Conservation (phyloP, 2,329 filamentous ascomycete species). For the Beauveria bassiana region DNA sequence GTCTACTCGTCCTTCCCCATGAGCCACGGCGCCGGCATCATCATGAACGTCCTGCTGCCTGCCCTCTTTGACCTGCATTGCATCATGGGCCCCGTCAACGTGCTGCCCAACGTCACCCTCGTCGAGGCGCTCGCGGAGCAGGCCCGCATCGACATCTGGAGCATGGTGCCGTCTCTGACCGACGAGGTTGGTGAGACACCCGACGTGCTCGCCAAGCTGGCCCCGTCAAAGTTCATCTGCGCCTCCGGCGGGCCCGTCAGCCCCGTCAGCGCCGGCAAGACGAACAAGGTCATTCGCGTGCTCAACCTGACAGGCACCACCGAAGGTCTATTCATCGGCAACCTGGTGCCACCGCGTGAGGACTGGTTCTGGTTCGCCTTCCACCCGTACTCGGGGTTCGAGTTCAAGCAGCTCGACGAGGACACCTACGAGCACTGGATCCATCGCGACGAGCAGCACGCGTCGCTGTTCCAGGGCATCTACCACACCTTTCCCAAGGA, state of each 20-base stretch:
- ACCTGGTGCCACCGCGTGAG: constrained; percentile 19
- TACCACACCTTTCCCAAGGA: constrained; percentile 25
- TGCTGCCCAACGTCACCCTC: constrained; percentile 28
- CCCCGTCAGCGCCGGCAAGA: constrained; percentile 20
- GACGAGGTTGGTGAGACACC: constrained; percentile 26
- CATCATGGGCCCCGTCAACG: constrained; percentile 26
- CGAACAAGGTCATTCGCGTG: constrained; percentile 25
- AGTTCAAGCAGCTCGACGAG: constrained; percentile 24
- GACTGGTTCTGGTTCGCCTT: constrained; percentile 27
- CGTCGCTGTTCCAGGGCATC: constrained; percentile 23
- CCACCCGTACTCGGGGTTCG: constrained; percentile 27
- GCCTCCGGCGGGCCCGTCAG: constrained; percentile 28
- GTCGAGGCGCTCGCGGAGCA: constrained; percentile 25
- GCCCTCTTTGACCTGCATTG: constrained; percentile 27
- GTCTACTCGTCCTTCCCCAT: constrained; percentile 31
- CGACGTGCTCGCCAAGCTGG: constrained; percentile 24
- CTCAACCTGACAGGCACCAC: constrained; percentile 28
- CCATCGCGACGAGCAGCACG: constrained; percentile 21
- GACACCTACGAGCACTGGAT: constrained; percentile 26
- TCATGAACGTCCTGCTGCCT: constrained; percentile 33
- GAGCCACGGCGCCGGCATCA: constrained; percentile 30
- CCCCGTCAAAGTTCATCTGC: constrained; percentile 26
- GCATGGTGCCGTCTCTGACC: constrained; percentile 28
- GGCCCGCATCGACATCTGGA: constrained; percentile 30
- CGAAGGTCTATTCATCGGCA: constrained; percentile 27